Evolutionary conservation across 164 flowering plant genomes (phyloP).

Genomic region (Vitis rotundifolia): DNA sequence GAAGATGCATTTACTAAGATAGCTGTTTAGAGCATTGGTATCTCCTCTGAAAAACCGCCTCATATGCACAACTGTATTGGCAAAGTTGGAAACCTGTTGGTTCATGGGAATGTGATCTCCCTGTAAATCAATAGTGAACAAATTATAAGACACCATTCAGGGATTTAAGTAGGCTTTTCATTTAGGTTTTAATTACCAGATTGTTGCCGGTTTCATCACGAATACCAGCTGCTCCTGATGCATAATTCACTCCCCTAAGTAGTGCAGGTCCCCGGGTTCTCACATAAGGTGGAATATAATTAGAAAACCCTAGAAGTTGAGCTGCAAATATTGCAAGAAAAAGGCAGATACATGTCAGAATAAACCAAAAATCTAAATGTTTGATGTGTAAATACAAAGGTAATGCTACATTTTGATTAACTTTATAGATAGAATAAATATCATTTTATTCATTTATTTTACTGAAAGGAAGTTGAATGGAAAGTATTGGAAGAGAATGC

Average conservation of each 20-base stretch:
- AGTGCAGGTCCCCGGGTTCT: slow-evolving; percentile 42
- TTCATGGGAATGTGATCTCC: slow-evolving; percentile 71
- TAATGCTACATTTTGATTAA: no score
- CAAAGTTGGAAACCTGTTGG: slow-evolving; percentile 62
- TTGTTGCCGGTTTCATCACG: slow-evolving; percentile 81
- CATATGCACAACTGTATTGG: slow-evolving; percentile 42
- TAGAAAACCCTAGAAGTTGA: slow-evolving; percentile 68
- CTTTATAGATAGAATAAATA: no score
- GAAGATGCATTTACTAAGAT: slow-evolving; percentile 68
- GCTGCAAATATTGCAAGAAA: slow-evolving; percentile 38
- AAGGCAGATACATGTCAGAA: neutral
- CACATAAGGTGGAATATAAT: slow-evolving; percentile 62
- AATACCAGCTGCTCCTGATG: slow-evolving; percentile 89
- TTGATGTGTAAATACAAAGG: neutral
- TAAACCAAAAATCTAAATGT: neutral
- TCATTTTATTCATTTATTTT: no score
- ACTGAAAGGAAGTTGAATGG: no score
- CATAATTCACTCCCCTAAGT: slow-evolving; percentile 69
- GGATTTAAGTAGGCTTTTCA: no score
- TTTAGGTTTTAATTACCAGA: slow-evolving; percentile 41
- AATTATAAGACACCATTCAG: neutral
- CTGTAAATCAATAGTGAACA: slow-evolving; percentile 29
- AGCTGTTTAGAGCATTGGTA: slow-evolving; percentile 23
- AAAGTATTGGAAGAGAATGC: neutral
- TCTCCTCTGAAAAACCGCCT: slow-evolving; percentile 57